A percentile compares a stretch with the other conserved stretches of the same genome.
These are phyloP conservation scores for Salix suchowensis DNA, from an alignment of 345 rosid species.

Conservation along the genomic window DNA sequence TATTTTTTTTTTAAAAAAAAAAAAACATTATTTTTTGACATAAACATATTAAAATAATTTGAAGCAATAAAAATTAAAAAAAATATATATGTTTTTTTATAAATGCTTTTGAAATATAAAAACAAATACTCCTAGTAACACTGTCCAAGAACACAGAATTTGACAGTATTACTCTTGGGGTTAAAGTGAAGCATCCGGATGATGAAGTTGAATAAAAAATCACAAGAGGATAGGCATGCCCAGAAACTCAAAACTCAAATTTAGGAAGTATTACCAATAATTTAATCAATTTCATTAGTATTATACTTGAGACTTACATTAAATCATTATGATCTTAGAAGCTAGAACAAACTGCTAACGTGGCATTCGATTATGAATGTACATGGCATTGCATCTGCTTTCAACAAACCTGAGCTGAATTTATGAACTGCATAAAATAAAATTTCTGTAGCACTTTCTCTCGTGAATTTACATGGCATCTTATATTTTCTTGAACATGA, in stretches of 20 bases:
- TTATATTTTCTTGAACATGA: constrained; percentile 14
- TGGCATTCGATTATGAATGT: not conserved
- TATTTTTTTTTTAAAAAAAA: too few relatives aligned
- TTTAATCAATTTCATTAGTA: not conserved
- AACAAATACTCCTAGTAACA: too few relatives aligned
- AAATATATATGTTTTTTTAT: too few relatives aligned
- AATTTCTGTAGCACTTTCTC: constrained; percentile 15
- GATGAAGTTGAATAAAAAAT: not conserved
- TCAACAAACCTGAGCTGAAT: constrained; percentile 13
- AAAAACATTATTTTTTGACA: not conserved
- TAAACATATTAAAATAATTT: too few relatives aligned
- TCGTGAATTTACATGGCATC: constrained; percentile 31
- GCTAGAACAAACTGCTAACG: not conserved
- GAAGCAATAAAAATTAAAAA: too few relatives aligned
- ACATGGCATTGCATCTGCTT: constrained; percentile 18
- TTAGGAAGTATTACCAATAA: not conserved
- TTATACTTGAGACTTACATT: not conserved
- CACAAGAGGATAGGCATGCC: not conserved
- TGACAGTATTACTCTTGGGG: too few relatives aligned
- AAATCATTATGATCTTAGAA: not conserved
- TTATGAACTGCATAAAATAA: constrained; percentile 1
- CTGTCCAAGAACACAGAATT: too few relatives aligned
- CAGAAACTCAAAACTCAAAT: not conserved
- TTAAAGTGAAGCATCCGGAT: not conserved
- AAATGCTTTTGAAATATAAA: too few relatives aligned